These are phyloP conservation scores for Mycena albidolilacea DNA, from an alignment of 768 basidiomycete species.

Conservation along the genomic window DNA sequence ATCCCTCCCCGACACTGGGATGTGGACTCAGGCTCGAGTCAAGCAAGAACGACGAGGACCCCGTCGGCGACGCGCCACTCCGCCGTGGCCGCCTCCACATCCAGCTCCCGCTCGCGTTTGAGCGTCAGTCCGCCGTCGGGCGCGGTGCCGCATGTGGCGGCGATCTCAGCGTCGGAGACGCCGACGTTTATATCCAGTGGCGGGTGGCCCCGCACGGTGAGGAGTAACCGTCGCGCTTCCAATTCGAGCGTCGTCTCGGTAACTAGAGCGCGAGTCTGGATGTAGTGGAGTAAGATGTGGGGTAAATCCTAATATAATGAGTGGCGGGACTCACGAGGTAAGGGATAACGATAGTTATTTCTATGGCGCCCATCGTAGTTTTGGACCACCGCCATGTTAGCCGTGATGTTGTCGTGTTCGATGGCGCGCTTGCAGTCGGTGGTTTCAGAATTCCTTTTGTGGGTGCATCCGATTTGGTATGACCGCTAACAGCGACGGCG, in stretches of 20 bases:
- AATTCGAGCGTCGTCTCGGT: conserved; percentile 71
- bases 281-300: neutral
- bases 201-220: conserved; percentile 64
- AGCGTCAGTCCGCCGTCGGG: conserved; percentile 55
- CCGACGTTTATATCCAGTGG: conserved; percentile 71
- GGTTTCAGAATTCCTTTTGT: conserved; percentile 60
- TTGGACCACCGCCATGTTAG: conserved; percentile 70
- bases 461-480: conserved; percentile 29
- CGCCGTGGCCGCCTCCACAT: conserved; percentile 74
- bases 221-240: conserved; percentile 71
- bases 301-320: conserved; percentile 13
- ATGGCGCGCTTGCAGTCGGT: conserved; percentile 19
- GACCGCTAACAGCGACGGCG: neutral
- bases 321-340: conserved; percentile 57
- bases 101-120: conserved; percentile 71
- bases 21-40: conserved; percentile 7
- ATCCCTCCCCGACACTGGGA: neutral
- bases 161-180: conserved; percentile 70
- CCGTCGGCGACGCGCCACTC: conserved; percentile 77
- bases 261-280: conserved; percentile 65
- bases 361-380: conserved; percentile 54
- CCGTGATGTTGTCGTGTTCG: conserved; percentile 44
- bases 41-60: conserved; percentile 61
- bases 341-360: conserved; percentile 69
- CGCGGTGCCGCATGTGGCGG: conserved; percentile 40